These are phyloP conservation scores for Metschnikowia kunwiensis DNA, from an alignment of 805 yeast genomes.

Conservation along the genomic window DNA sequence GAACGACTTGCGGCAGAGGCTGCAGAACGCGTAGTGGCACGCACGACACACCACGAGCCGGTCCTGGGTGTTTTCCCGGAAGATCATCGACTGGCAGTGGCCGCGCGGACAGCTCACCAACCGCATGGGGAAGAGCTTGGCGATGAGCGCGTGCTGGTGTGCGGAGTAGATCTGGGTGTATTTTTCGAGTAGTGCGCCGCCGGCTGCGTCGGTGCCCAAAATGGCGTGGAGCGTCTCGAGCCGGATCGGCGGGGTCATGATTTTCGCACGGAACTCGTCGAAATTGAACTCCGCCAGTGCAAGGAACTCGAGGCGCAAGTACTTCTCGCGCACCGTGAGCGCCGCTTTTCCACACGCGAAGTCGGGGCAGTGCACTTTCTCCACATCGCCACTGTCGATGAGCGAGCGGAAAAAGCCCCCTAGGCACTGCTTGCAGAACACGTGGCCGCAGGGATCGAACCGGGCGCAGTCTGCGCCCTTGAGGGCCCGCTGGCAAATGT, in stretches of 20 bases:
- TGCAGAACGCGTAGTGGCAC: slow-evolving; percentile 56
- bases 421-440: slow-evolving; percentile 17
- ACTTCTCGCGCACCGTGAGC: slow-evolving; percentile 17
- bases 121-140: slow-evolving; percentile 45
- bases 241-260: slow-evolving; percentile 44
- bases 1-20: slow-evolving; percentile 56
- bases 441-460: slow-evolving; percentile 27
- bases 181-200: slow-evolving; percentile 5
- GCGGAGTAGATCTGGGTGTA: slow-evolving; percentile 38
- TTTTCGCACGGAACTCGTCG: slow-evolving; percentile 28
- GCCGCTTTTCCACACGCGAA: slow-evolving; percentile 41
- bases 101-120: slow-evolving; percentile 50
- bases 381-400: slow-evolving; percentile 48
- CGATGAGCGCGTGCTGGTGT: slow-evolving; percentile 42
- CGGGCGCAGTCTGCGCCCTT: slow-evolving; percentile 42
- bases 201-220: slow-evolving; percentile 14
- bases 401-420: slow-evolving; percentile 21
- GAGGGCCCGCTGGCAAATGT: slow-evolving; percentile 51
- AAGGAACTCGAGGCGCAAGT: slow-evolving; percentile 18
- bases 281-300: slow-evolving; percentile 21
- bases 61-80: slow-evolving; percentile 46
- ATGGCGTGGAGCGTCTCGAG: slow-evolving; percentile 31
- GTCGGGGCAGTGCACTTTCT: slow-evolving; percentile 57
- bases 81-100: slow-evolving; percentile 44
- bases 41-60: slow-evolving; percentile 46